Percentiles rank a stretch among this genome's conserved stretches.
Conservation (phyloP, 495 filamentous ascomycete genomes). For the Entonaema liquescens region DNA sequence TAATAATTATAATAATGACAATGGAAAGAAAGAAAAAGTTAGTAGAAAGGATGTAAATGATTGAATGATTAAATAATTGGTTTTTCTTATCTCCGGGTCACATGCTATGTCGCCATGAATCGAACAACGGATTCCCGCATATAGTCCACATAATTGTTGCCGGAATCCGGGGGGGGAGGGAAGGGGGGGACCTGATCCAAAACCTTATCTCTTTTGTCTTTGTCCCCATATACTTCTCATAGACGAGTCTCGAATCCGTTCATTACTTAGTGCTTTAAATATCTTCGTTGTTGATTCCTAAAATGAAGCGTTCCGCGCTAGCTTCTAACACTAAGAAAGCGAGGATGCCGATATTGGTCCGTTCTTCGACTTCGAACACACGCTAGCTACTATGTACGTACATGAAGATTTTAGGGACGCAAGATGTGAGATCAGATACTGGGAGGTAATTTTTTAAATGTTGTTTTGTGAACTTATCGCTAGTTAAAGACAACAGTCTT, state of each 20-base stretch:
- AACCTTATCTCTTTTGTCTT: conserved; percentile 8
- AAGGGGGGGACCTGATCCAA: not conserved
- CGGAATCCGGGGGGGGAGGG: conserved; percentile 3
- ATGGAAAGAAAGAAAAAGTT: not conserved
- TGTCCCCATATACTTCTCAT: not conserved
- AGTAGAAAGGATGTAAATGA: not conserved
- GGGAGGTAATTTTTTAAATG: not conserved
- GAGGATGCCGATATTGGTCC: not conserved
- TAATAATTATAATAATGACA: not conserved
- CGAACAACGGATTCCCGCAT: conserved; percentile 6
- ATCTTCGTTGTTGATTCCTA: not conserved
- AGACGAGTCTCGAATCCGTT: not conserved
- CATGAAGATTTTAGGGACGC: not conserved
- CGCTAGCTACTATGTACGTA: not conserved
- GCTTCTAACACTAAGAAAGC: not conserved
- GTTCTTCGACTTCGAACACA: not conserved
- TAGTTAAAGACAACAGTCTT: conserved; percentile 76
- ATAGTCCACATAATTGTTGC: not conserved
- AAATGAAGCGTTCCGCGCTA: not conserved
- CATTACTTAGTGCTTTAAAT: not conserved
- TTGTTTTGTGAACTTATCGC: not conserved
- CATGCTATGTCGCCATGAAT: conserved; percentile 30
- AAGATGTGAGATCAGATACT: not conserved
- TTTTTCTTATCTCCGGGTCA: conserved; percentile 24
- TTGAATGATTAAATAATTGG: conserved; percentile 1